Evolutionary conservation across 139 green algal species (phyloP).

Genomic region (Chlorella sp.): DNA sequence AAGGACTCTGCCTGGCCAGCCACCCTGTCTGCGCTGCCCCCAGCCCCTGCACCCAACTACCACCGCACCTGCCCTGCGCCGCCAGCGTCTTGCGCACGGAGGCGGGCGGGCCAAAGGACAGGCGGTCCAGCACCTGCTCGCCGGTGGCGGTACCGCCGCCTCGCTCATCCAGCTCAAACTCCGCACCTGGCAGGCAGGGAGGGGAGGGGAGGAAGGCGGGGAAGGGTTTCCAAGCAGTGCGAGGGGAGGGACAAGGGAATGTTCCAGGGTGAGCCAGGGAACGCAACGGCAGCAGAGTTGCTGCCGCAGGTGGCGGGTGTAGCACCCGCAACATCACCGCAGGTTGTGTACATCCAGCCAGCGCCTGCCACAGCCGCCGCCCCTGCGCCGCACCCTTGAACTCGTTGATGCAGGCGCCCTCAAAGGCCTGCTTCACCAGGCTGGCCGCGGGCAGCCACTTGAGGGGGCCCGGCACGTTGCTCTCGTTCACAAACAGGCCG

Average conservation of each 20-base stretch:
- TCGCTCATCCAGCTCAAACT: slow-evolving; percentile 36
- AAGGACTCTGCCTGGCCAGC: too few relatives aligned
- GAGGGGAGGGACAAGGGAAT: too few relatives aligned
- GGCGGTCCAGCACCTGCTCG: slow-evolving; percentile 73
- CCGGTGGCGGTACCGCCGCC: slow-evolving; percentile 53
- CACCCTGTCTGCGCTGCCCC: background rate
- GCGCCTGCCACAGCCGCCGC: too few relatives aligned
- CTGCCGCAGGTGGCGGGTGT: too few relatives aligned
- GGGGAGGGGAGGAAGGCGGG: too few relatives aligned
- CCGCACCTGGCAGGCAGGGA: background rate
- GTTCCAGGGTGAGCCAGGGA: too few relatives aligned
- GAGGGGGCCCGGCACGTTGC: slow-evolving; percentile 73
- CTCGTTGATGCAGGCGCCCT: slow-evolving; percentile 89
- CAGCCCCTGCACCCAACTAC: background rate
- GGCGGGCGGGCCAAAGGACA: slow-evolving; percentile 63
- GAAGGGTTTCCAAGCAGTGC: too few relatives aligned
- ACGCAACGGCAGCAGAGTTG: too few relatives aligned
- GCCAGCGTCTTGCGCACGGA: slow-evolving; percentile 41
- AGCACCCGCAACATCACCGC: background rate
- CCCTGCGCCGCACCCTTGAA: slow-evolving; percentile 59
- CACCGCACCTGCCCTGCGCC: slow-evolving; percentile 48
- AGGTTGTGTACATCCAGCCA: background rate
- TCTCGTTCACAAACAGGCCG: slow-evolving; percentile 88
- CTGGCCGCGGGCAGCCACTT: slow-evolving; percentile 80
- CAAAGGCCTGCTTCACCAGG: slow-evolving; percentile 79